A percentile compares a stretch with the other conserved stretches of the same genome.
phyloP scores from a whole-genome alignment of 495 filamentous ascomycete genomes.

The Aspergillus funiculosus region DNA sequence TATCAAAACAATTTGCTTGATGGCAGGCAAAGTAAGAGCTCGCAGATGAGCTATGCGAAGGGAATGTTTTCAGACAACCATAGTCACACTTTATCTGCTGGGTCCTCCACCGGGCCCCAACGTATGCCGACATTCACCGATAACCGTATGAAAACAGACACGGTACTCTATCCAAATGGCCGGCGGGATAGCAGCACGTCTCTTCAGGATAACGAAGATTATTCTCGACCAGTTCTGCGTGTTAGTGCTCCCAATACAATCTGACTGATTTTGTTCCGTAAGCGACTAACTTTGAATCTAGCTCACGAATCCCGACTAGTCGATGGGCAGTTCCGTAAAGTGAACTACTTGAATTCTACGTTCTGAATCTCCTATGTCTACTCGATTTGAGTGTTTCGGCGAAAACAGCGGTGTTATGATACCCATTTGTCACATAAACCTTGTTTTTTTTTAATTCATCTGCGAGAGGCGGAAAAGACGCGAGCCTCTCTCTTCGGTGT shows the following conservation, averaged over 20 bases:
- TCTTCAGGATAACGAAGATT: slow-evolving; percentile 53
- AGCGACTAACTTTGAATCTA: slow-evolving; percentile 26
- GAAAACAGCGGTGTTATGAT: slow-evolving; percentile 43
- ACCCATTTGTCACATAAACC: slow-evolving; percentile 39
- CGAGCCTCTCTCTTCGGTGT: slow-evolving; percentile 8
- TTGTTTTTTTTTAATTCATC: slow-evolving; percentile 26
- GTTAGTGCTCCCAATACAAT: slow-evolving; percentile 29
- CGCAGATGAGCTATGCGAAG: slow-evolving; percentile 43
- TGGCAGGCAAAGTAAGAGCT: slow-evolving; percentile 41
- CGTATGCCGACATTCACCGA: slow-evolving; percentile 38
- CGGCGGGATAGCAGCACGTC: slow-evolving; percentile 46
- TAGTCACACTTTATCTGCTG: slow-evolving; percentile 34
- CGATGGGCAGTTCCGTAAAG: slow-evolving; percentile 3
- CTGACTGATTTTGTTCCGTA: not conserved
- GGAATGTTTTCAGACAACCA: slow-evolving; percentile 37
- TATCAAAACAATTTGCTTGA: slow-evolving; percentile 30
- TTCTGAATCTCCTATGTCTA: slow-evolving; percentile 20
- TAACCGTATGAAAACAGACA: slow-evolving; percentile 41
- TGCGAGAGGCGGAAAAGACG: slow-evolving; percentile 15
- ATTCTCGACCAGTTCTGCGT: slow-evolving; percentile 51
- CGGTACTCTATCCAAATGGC: slow-evolving; percentile 42
- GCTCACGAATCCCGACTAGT: slow-evolving; percentile 52
- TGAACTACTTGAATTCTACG: slow-evolving; percentile 16
- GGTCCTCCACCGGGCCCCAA: slow-evolving; percentile 22
- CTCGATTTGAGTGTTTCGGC: slow-evolving; percentile 32